phyloP scores from a whole-genome alignment of 179 eudicot genomes.

The Beta macrorhiza region DNA sequence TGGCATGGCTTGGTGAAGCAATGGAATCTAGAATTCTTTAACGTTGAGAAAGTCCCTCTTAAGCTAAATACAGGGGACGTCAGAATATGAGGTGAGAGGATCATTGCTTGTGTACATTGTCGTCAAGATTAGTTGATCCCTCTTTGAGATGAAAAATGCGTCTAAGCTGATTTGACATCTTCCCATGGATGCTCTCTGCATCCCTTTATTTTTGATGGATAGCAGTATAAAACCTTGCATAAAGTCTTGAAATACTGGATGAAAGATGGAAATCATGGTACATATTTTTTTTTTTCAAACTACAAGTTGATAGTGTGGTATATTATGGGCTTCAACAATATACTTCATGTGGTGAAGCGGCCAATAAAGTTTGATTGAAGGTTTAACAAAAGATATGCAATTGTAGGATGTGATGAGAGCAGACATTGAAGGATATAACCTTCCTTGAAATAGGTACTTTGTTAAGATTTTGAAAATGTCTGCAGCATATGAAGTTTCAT shows the following conservation, averaged over 20 bases:
- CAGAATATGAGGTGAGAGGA: background rate
- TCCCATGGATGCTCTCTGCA: background rate
- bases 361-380: background rate
- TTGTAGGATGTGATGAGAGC: background rate
- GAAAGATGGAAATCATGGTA: background rate
- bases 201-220: background rate
- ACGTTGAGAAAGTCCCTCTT: background rate
- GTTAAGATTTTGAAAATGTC: background rate
- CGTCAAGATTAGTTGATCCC: too few relatives aligned
- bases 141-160: background rate
- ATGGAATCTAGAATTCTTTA: background rate
- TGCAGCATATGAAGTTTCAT: slow-evolving; percentile 3
- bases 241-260: background rate
- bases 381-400: background rate
- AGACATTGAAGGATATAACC: background rate
- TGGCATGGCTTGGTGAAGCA: slow-evolving; percentile 1
- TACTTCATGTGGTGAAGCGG: background rate
- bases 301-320: background rate
- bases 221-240: background rate
- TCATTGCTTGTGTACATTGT: background rate
- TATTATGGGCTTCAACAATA: background rate
- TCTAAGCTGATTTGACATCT: background rate
- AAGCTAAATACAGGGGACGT: slow-evolving; percentile 1
- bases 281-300: background rate
- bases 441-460: background rate